Conservation (phyloP, 306 rosid species). For the Ochetophila trinervis region DNA sequence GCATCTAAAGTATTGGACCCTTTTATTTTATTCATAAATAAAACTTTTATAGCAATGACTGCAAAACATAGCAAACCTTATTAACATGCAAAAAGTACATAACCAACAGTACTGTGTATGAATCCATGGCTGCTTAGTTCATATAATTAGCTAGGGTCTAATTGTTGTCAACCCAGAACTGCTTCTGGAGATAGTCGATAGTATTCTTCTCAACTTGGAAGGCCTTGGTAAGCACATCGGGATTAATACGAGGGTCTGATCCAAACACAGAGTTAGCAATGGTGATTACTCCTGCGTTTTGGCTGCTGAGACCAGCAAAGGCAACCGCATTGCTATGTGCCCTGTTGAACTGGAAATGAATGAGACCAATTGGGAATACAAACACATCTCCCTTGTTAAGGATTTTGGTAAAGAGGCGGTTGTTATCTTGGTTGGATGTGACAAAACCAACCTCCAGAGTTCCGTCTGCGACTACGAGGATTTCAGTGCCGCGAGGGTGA, state of each 20-base stretch:
- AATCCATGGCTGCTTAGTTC: too few species aligned
- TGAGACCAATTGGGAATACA: slow-evolving; percentile 6
- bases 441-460: slow-evolving; percentile 34
- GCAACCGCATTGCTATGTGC: slow-evolving; percentile 19
- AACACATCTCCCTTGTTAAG: slow-evolving; percentile 10
- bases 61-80: too few species aligned
- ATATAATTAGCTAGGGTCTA: neutral
- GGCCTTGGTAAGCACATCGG: slow-evolving; percentile 37
- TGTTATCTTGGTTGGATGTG: slow-evolving; percentile 6
- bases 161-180: slow-evolving; percentile 27
- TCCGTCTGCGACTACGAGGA: slow-evolving; percentile 8
- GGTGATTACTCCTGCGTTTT: neutral
- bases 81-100: too few species aligned
- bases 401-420: neutral
- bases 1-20: slow-evolving; percentile 18
- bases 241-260: slow-evolving; percentile 34
- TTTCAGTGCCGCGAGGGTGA: neutral
- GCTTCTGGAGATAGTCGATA: slow-evolving; percentile 22
- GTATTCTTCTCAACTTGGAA: slow-evolving; percentile 26
- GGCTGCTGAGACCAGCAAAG: slow-evolving; percentile 6
- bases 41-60: too few species aligned
- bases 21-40: too few species aligned
- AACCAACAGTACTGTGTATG: too few species aligned
- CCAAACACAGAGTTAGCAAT: slow-evolving; percentile 35
- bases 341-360: slow-evolving; percentile 27